phyloP scores from a whole-genome alignment of 345 rosid genomes.

The Syzygium grande region DNA sequence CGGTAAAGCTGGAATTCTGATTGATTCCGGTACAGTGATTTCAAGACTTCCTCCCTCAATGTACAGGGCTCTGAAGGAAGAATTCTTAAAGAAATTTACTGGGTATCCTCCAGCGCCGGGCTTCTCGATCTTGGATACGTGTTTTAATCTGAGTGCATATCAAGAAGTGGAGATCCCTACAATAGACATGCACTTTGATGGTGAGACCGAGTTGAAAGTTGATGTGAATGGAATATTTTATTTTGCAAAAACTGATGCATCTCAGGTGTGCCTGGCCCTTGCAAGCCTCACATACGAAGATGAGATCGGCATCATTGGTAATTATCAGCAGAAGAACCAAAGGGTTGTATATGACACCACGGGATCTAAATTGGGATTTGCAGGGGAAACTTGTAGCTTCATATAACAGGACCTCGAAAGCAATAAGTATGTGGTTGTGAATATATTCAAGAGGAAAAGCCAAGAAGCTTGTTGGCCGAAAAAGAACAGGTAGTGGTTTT shows the following conservation, averaged over 20 bases:
- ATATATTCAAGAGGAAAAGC: background rate
- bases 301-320: conserved; percentile 64
- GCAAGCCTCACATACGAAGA: conserved; percentile 68
- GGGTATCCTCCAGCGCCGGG: conserved; percentile 63
- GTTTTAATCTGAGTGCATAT: conserved; percentile 71
- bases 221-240: conserved; percentile 71
- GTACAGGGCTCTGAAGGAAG: conserved; percentile 56
- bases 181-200: conserved; percentile 50
- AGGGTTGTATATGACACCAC: conserved; percentile 76
- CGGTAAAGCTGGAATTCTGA: conserved; percentile 35
- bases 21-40: conserved; percentile 89
- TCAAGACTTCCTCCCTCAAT: conserved; percentile 72
- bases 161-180: conserved; percentile 62
- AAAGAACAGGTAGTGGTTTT: background rate
- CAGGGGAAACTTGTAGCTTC: conserved; percentile 68
- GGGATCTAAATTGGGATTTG: conserved; percentile 59
- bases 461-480: background rate
- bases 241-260: conserved; percentile 61
- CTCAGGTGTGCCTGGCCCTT: conserved; percentile 78
- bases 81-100: conserved; percentile 62
- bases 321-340: conserved; percentile 84
- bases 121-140: conserved; percentile 72
- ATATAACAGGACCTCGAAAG: background rate
- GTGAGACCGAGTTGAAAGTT: conserved; percentile 42
- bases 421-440: background rate